A percentile compares a stretch with the other conserved stretches of the same genome.
Conservation (phyloP, 2,329 filamentous ascomycete genomes). For the Calonectria hongkongensis region DNA sequence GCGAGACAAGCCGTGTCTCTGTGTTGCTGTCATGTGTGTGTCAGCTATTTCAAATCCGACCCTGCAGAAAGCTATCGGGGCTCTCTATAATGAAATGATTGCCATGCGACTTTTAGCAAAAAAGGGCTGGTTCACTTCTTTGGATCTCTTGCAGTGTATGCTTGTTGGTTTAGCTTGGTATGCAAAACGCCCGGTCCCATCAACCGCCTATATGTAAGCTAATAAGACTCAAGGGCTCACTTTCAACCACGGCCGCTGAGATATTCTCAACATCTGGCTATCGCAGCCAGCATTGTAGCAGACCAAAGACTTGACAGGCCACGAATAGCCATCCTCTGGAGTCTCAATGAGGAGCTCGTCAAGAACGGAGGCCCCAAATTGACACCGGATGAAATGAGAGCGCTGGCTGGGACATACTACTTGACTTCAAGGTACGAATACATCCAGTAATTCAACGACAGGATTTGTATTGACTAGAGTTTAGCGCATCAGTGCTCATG, state of each 20-base stretch:
- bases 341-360: constrained; percentile 48
- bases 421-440: constrained; percentile 55
- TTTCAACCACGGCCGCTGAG: constrained; percentile 55
- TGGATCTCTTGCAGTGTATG: constrained; percentile 58
- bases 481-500: constrained; percentile 53
- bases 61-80: constrained; percentile 53
- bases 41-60: constrained; percentile 47
- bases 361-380: constrained; percentile 45
- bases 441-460: too few relatives aligned
- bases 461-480: background rate
- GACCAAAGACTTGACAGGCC: constrained; percentile 58
- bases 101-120: constrained; percentile 46
- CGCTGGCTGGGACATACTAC: constrained; percentile 57
- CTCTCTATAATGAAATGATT: constrained; percentile 55
- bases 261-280: constrained; percentile 56
- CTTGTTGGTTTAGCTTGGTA: constrained; percentile 59
- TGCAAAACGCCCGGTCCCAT: background rate
- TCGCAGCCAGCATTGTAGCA: constrained; percentile 57
- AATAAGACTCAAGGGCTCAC: constrained; percentile 55
- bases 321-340: constrained; percentile 54
- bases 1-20: constrained; percentile 51
- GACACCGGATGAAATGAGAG: constrained; percentile 55
- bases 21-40: constrained; percentile 56
- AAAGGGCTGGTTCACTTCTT: constrained; percentile 50
- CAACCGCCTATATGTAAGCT: constrained; percentile 15